Evolutionary conservation across 805 yeast species (phyloP), one percentile per base, ranked within the genome.

Genomic region (Candida railenensis): DNA sequence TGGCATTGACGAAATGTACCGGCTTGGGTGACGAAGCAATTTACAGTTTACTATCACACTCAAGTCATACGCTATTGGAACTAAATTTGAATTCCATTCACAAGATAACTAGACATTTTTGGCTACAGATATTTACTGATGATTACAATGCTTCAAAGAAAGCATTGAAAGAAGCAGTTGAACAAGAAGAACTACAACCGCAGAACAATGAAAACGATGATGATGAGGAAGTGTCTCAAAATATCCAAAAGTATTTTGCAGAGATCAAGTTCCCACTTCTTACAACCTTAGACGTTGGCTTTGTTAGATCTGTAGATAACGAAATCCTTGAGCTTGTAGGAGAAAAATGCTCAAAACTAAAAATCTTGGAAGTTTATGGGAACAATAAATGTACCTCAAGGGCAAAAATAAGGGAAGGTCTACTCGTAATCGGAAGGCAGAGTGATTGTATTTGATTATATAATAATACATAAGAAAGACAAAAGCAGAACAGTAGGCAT

Each of bases 331-430:
- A 77, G 21, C 57, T 76, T 22, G 54, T 89, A 18, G 76, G 86
- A 2, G 65, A 74, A 22, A 73, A 77, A 9, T 87, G 94, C 51
- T 77, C 82, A 0, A 78, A 78, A 40, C 65, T 92, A 47, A 73
- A 76, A 40, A 73, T 87, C 14, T 59, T 92, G 46, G 95, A 89
- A 55, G 91, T 89, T 14, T 89, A 84, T 61, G 97, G 97, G 1
- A 74, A 85, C 58, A 87, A 86, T 58, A 69, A 81, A 55, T 80
- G 89, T 48, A 80, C 90, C 1, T 66, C 73, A 7, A 70, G 71
- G 21, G 85, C 87, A 1, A 64, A 62, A 3, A 62, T 77, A 1
- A 68, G 85, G 45, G 67, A 69, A 3, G 85, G 82, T 12, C 61
- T 88, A 34, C 76, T 78, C 46, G 69, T 88, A 4, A 81, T 87